Conservation (phyloP, 345 rosid species). For the Citrus cavaleriei region DNA sequence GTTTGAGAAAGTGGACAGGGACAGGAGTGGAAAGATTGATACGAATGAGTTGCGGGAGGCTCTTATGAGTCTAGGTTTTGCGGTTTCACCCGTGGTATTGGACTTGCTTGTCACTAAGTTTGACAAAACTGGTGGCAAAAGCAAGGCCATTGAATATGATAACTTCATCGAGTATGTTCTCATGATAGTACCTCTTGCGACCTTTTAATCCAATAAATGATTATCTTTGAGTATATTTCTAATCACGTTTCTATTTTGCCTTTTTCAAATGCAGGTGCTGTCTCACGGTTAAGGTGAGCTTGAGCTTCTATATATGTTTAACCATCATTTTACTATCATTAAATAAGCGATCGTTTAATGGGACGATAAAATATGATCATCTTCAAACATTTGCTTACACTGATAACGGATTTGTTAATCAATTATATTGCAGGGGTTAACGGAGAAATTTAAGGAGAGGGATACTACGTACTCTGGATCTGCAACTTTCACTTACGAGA, state of each 20-base stretch:
- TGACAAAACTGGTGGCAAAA: slow-evolving; percentile 74
- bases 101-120: slow-evolving; percentile 82
- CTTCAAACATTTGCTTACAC: neutral
- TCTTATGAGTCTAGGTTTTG: slow-evolving; percentile 66
- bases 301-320: neutral
- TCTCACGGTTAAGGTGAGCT: slow-evolving; percentile 83
- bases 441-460: slow-evolving; percentile 89
- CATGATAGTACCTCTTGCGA: too few relatives aligned
- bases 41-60: slow-evolving; percentile 78
- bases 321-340: neutral
- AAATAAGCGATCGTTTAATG: neutral
- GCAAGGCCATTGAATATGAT: slow-evolving; percentile 80
- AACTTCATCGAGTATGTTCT: slow-evolving; percentile 85
- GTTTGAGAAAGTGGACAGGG: slow-evolving; percentile 81
- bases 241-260: neutral
- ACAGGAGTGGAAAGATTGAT: slow-evolving; percentile 87
- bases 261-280: slow-evolving; percentile 67
- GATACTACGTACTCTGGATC: slow-evolving; percentile 66
- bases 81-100: slow-evolving; percentile 61
- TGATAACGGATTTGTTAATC: neutral
- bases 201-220: neutral
- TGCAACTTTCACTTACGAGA: slow-evolving; percentile 73
- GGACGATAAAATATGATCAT: neutral
- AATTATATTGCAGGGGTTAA: slow-evolving; percentile 58
- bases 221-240: neutral